These are phyloP conservation scores for Monosporozyma aerobia DNA, from an alignment of 805 yeast species.

Conservation along the genomic window DNA sequence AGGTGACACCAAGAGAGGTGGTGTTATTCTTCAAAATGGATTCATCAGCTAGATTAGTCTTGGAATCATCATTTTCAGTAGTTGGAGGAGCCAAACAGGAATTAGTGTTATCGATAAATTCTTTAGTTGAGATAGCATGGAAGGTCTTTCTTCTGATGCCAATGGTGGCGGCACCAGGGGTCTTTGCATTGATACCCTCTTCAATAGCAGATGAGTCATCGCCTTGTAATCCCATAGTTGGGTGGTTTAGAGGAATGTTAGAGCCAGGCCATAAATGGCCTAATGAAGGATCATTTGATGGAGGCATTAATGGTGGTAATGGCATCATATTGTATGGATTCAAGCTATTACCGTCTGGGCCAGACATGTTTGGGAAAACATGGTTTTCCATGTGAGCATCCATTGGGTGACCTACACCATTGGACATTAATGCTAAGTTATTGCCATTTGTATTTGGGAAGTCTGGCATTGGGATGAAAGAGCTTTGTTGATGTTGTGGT, in stretches of 20 bases:
- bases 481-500: constrained; percentile 14
- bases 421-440: background rate
- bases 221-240: background rate
- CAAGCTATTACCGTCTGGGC: constrained; percentile 2
- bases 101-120: constrained; percentile 7
- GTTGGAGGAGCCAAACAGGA: constrained; percentile 1
- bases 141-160: constrained; percentile 30
- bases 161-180: constrained; percentile 9
- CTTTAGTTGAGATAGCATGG: constrained; percentile 23
- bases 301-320: constrained; percentile 4
- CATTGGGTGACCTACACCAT: constrained; percentile 1
- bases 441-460: constrained; percentile 7
- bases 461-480: constrained; percentile 14
- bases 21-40: background rate
- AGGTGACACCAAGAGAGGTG: constrained; percentile 4
- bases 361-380: constrained; percentile 7
- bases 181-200: constrained; percentile 6
- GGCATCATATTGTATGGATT: constrained; percentile 4
- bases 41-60: background rate
- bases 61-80: background rate
- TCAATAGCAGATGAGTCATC: constrained; percentile 10
- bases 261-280: constrained; percentile 18
- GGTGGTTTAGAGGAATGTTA: constrained; percentile 3
- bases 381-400: constrained; percentile 7
- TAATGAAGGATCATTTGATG: background rate